phyloP scores from a whole-genome alignment of 2,329 filamentous ascomycete genomes.

The Colletotrichum higginsianum region DNA sequence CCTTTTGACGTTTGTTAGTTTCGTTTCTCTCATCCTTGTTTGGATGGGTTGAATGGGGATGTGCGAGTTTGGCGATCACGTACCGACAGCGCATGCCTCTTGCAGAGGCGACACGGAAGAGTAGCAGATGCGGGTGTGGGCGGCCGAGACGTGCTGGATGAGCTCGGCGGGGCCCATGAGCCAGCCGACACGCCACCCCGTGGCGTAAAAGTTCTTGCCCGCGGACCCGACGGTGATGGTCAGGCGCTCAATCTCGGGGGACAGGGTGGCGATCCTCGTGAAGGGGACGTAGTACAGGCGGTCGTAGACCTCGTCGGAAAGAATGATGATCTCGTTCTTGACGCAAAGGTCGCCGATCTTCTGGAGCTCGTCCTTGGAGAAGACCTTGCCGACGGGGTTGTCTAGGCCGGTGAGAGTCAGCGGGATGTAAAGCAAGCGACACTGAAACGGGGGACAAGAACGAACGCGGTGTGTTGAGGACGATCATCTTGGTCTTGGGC shows the following conservation, averaged over 20 bases:
- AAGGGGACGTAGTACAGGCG: slow-evolving; percentile 96
- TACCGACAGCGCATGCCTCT: slow-evolving; percentile 89
- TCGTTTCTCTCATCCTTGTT: not conserved
- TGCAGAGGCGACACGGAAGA: slow-evolving; percentile 93
- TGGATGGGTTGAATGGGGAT: not conserved
- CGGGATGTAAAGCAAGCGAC: not conserved
- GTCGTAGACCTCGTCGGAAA: slow-evolving; percentile 95
- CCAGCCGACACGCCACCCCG: slow-evolving; percentile 96
- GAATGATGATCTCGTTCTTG: slow-evolving; percentile 93
- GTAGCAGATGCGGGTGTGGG: slow-evolving; percentile 97
- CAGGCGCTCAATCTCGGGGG: slow-evolving; percentile 87
- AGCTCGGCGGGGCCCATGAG: slow-evolving; percentile 90
- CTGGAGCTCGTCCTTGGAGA: slow-evolving; percentile 85
- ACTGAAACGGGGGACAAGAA: slow-evolving; percentile 6
- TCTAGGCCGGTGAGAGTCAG: slow-evolving; percentile 62
- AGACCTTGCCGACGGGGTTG: slow-evolving; percentile 98
- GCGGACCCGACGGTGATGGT: slow-evolving; percentile 96
- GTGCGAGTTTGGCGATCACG: slow-evolving; percentile 36
- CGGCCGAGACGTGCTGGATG: slow-evolving; percentile 91
- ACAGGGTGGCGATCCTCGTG: slow-evolving; percentile 91
- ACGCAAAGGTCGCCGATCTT: slow-evolving; percentile 90
- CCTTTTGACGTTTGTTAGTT: slow-evolving; percentile 54
- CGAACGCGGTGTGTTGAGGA: slow-evolving; percentile 81
- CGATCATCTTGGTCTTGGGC: slow-evolving; percentile 94
- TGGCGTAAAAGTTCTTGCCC: slow-evolving; percentile 98